Evolutionary conservation across 352 stramenopile species (phyloP).

Genomic region (Pythium phragmitis): DNA sequence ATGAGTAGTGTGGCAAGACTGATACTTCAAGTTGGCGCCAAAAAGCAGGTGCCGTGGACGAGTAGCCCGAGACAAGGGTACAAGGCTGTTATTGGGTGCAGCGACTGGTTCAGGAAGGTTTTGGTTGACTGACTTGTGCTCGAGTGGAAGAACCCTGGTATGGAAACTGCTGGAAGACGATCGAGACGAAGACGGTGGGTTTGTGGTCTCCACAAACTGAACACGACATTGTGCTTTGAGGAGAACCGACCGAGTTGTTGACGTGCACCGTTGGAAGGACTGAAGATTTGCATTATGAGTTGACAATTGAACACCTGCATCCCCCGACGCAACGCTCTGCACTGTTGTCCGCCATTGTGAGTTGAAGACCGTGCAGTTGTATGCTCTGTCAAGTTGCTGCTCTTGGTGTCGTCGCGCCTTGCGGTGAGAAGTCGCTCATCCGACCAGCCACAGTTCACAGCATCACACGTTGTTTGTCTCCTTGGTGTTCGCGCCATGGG

Average conservation of each 20-base stretch:
- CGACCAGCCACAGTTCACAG: too few species aligned
- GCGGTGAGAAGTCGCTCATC: neutral
- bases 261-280: neutral
- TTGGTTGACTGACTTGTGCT: neutral
- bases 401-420: neutral
- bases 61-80: too few species aligned
- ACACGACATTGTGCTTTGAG: neutral
- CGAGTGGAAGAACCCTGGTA: neutral
- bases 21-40: neutral
- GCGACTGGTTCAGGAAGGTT: too few species aligned
- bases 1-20: conserved; percentile 33
- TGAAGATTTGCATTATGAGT: conserved; percentile 20
- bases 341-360: neutral
- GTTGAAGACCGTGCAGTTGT: neutral
- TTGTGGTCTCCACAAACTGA: conserved; percentile 1
- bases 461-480: too few species aligned
- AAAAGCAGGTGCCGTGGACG: neutral
- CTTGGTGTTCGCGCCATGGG: too few species aligned
- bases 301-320: conserved; percentile 14
- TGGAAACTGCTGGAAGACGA: neutral
- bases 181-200: conserved; percentile 9
- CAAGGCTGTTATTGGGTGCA: too few species aligned
- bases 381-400: neutral
- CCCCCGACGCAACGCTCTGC: neutral
- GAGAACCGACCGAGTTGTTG: neutral